These are phyloP conservation scores for Solanum sejunctum DNA, from an alignment of 257 asterid species.

Conservation along the genomic window DNA sequence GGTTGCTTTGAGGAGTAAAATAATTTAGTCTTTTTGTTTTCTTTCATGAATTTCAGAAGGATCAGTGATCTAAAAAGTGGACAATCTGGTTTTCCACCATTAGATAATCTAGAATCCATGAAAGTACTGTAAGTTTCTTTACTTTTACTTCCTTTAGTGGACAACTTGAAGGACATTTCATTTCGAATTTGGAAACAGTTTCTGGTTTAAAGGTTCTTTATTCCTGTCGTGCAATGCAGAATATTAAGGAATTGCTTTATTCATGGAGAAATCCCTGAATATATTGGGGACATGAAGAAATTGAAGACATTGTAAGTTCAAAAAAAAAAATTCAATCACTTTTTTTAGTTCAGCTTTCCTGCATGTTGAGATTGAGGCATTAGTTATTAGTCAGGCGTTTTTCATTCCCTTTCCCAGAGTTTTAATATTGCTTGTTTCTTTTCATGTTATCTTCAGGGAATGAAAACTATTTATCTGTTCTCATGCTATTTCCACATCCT, in stretches of 20 bases:
- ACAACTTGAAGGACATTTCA: neutral
- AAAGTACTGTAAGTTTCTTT: slow-evolving; percentile 54
- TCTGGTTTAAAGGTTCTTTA: neutral
- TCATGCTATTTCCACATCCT: neutral
- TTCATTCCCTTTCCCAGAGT: no score
- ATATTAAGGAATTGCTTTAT: slow-evolving; percentile 51
- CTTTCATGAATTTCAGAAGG: slow-evolving; percentile 50
- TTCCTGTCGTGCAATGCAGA: slow-evolving; percentile 19
- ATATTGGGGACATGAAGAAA: slow-evolving; percentile 48
- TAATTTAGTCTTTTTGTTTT: neutral
- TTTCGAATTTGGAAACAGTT: neutral
- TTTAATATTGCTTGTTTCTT: no score
- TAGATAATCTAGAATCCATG: slow-evolving; percentile 35
- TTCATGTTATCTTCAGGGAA: no score
- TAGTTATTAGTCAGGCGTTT: no score
- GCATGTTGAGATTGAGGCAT: neutral
- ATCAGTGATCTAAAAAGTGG: slow-evolving; percentile 66
- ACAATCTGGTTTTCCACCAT: slow-evolving; percentile 52
- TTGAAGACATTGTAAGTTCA: slow-evolving; percentile 58
- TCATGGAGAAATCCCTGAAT: slow-evolving; percentile 52
- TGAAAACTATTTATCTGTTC: neutral
- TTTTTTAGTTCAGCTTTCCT: neutral
- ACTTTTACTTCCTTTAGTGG: neutral
- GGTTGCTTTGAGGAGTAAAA: neutral
- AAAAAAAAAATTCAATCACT: neutral